phyloP scores from a whole-genome alignment of 2,329 filamentous ascomycete species.

The Paraphaeosphaeria minitans region DNA sequence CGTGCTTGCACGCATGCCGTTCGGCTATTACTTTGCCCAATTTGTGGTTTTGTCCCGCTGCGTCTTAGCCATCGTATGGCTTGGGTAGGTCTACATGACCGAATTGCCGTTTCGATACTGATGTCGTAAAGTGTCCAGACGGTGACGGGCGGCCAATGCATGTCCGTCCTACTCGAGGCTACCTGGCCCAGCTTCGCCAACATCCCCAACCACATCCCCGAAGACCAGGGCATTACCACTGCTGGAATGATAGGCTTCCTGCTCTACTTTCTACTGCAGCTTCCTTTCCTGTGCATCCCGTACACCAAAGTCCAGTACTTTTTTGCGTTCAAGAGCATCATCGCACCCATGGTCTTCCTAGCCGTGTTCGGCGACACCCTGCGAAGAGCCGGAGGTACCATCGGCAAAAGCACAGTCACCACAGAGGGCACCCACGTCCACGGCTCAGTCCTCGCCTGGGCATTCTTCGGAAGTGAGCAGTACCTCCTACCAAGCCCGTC shows the following conservation, averaged over 20 bases:
- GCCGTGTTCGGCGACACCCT: conserved; percentile 32
- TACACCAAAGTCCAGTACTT: conserved; percentile 33
- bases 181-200: conserved; percentile 32
- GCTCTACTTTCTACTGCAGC: conserved; percentile 32
- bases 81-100: conserved; percentile 24
- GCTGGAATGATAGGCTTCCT: conserved; percentile 30
- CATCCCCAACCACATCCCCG: conserved; percentile 29
- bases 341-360: conserved; percentile 34
- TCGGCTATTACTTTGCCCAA: conserved; percentile 34
- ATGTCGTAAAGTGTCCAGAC: conserved; percentile 26
- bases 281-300: conserved; percentile 33
- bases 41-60: conserved; percentile 40
- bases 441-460: conserved; percentile 32
- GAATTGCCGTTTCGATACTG: conserved; percentile 9
- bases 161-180: conserved; percentile 31
- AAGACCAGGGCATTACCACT: conserved; percentile 24
- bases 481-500: too few species aligned
- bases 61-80: conserved; percentile 45
- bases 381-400: conserved; percentile 29
- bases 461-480: conserved; percentile 21
- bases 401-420: conserved; percentile 39
- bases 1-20: conserved; percentile 30
- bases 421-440: conserved; percentile 28
- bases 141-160: conserved; percentile 30
- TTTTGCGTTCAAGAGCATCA: conserved; percentile 34